Conservation (phyloP, 257 asterid species). For the Solanum medicagineum region DNA sequence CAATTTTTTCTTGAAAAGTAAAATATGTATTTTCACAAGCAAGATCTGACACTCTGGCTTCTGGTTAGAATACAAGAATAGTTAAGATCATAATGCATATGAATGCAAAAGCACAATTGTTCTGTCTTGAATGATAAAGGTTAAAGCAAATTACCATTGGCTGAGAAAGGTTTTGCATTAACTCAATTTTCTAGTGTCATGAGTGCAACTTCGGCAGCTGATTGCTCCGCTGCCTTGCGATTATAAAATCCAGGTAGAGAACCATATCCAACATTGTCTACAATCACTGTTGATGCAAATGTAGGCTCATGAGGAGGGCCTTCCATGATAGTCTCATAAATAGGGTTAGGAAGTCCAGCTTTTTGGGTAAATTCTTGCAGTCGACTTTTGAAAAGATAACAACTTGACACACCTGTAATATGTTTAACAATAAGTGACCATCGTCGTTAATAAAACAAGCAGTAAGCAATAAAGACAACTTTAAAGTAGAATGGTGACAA, state of each 20-base stretch:
- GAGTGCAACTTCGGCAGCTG: constrained; percentile 99
- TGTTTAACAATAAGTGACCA: not conserved
- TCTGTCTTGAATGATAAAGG: not conserved
- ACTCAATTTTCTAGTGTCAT: constrained; percentile 32
- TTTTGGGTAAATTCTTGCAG: constrained; percentile 89
- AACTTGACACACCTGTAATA: constrained; percentile 54
- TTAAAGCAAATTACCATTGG: constrained; percentile 58
- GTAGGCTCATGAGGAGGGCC: constrained; percentile 88
- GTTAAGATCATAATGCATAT: not conserved
- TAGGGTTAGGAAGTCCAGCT: constrained; percentile 60
- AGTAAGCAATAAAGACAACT: not conserved
- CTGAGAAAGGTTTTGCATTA: constrained; percentile 36
- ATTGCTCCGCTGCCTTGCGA: constrained; percentile 96
- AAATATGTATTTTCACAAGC: not conserved
- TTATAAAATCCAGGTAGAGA: constrained; percentile 84
- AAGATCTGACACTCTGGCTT: not conserved
- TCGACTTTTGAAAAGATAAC: constrained; percentile 84
- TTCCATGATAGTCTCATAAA: constrained; percentile 70
- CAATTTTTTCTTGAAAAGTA: not conserved
- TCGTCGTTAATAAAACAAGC: not conserved
- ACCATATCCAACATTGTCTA: constrained; percentile 52
- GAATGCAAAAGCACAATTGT: not conserved
- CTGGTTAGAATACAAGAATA: not conserved
- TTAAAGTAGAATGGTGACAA: not conserved
- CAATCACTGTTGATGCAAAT: constrained; percentile 64